Conservation (phyloP, 2,329 filamentous ascomycete species). For the Neurospora crassa region DNA sequence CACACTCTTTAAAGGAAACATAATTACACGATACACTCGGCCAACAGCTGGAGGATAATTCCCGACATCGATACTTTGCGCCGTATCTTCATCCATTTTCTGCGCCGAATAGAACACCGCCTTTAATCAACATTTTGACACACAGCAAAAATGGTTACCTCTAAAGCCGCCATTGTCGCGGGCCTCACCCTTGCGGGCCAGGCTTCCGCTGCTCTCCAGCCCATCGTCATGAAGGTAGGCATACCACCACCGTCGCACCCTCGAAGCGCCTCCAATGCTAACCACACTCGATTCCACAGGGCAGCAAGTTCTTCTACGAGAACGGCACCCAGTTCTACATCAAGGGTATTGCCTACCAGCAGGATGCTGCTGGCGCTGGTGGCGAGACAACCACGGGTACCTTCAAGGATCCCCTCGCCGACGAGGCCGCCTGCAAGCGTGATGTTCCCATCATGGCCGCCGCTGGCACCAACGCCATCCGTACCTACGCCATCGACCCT, state of each 20-base stretch:
- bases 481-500: constrained; percentile 88
- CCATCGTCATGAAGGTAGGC: constrained; percentile 59
- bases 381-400: constrained; percentile 35
- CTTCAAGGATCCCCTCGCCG: constrained; percentile 77
- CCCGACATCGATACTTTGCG: not conserved
- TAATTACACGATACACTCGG: not conserved
- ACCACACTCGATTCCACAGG: constrained; percentile 13
- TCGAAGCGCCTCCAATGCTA: not conserved
- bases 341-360: constrained; percentile 91
- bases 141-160: not conserved
- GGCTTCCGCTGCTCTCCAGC: constrained; percentile 37
- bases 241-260: not conserved
- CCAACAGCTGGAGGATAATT: not conserved
- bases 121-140: not conserved
- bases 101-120: too few species aligned
- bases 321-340: constrained; percentile 65
- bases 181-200: constrained; percentile 28
- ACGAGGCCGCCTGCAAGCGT: constrained; percentile 62
- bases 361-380: constrained; percentile 55
- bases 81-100: not conserved
- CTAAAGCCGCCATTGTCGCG: constrained; percentile 26
- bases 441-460: constrained; percentile 74
- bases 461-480: constrained; percentile 84
- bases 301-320: constrained; percentile 66
- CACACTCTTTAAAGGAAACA: not conserved